These are phyloP conservation scores for Leishmania tropica DNA, from an alignment of 208 protist genomes.

Conservation along the genomic window DNA sequence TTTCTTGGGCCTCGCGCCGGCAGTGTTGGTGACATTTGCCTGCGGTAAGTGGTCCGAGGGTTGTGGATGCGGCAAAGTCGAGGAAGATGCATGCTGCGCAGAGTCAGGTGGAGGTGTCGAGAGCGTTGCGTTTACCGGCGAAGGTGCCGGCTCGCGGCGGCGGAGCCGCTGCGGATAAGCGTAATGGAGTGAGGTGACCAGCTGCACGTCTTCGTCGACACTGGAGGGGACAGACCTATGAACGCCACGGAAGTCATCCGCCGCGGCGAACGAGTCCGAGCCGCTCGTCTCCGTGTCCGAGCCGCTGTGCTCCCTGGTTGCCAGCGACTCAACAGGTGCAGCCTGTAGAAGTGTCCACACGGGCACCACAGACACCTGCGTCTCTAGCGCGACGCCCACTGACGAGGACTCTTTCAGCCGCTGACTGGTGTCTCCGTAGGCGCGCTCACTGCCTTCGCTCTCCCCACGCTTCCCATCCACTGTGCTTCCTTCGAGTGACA, in stretches of 20 bases:
- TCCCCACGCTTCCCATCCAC: neutral
- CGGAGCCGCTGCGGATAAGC: constrained; percentile 2
- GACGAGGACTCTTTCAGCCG: neutral
- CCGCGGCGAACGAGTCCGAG: neutral
- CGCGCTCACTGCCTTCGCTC: neutral
- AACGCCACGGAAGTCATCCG: neutral
- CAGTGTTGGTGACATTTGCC: neutral
- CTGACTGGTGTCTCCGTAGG: neutral
- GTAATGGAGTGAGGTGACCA: constrained; percentile 28
- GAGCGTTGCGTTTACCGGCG: neutral
- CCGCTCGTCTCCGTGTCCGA: constrained; percentile 2
- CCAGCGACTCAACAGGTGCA: constrained; percentile 7
- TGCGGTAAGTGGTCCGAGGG: neutral
- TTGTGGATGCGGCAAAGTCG: neutral
- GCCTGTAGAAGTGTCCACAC: constrained; percentile 26
- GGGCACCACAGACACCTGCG: constrained; percentile 21
- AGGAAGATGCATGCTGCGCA: neutral
- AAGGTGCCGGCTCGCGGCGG: neutral
- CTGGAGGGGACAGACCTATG: neutral
- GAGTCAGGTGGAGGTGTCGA: neutral
- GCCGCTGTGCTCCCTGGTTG: neutral
- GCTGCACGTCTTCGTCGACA: constrained; percentile 20
- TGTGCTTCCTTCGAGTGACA: neutral
- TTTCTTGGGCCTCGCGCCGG: neutral
- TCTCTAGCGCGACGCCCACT: neutral